Evolutionary conservation across 768 basidiomycete species (phyloP), one percentile per base, ranked within the genome.

Genomic region (Lyophyllum atratum): DNA sequence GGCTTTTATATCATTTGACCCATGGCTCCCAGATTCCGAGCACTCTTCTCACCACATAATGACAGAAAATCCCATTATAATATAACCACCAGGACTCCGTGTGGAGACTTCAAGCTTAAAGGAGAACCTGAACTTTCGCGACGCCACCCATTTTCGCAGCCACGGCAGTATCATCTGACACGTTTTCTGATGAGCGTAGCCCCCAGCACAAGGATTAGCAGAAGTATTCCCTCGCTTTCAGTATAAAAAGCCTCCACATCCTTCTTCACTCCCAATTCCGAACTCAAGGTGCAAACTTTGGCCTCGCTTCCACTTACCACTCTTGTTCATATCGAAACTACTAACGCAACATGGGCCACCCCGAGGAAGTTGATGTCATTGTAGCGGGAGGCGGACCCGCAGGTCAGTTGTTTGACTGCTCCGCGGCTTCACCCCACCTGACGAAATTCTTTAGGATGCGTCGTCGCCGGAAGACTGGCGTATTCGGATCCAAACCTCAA

Each of bases 361-460:
- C 85, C 56, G 80, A 86, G 66, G 86, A 87, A 79, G 87, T 89
- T 70, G 87, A 88, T 73, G 74, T 88, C 55, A 87, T 89, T 60
- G 84, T 89, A 54, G 78, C 77, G 58, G 87, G 87, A 67, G 86
- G 86, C 71, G 86, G 86, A 58, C 85, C 86, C 19, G 85, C 86
- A 68, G 82, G 83, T 80, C 62, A 43, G 63, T 45, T 15, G 2
- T 31, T 34, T 19, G 11, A 4, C 21, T 46, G 7, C 25, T 29
- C 12, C 6, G 15, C 34, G 1, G 17, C 34, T 8, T 34, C 8
- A 31, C 37, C 53, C 31, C 44, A 19, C 52, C 21, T 49, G 22
- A 40, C 9, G 34, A n/a, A 5, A 39, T 52, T 0, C 50, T 48
- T 19, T 59, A 76, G 86, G 85, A 58, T 85, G 85, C 65, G 87